These are phyloP conservation scores for Lentinus polychrous DNA, from an alignment of 1,284 basidiomycete species.

Conservation along the genomic window DNA sequence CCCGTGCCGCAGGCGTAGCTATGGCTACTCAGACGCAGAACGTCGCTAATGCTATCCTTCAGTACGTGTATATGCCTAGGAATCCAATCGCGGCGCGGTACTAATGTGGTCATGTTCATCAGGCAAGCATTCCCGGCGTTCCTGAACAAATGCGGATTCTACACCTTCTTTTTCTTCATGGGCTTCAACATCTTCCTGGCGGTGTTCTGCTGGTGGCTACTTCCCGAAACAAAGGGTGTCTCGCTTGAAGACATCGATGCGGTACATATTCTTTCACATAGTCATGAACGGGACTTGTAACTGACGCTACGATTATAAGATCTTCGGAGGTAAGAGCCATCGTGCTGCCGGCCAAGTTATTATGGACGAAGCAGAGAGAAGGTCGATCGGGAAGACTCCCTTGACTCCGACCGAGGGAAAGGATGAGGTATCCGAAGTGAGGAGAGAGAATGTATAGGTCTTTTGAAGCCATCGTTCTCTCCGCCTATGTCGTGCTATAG, in stretches of 20 bases:
- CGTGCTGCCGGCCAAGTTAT: neutral
- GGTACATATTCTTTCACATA: neutral
- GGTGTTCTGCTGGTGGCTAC: neutral
- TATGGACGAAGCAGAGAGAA: neutral
- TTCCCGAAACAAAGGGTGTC: slow-evolving; percentile 4
- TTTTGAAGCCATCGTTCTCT: too few species aligned
- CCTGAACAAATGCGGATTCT: slow-evolving; percentile 1
- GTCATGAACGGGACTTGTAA: too few species aligned
- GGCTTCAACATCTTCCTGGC: slow-evolving; percentile 5
- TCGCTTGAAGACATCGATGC: slow-evolving; percentile 5
- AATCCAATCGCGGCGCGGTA: too few species aligned
- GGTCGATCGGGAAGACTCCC: too few species aligned
- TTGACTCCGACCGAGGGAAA: too few species aligned
- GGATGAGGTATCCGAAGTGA: too few species aligned
- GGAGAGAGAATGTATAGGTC: too few species aligned
- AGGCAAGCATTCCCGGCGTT: slow-evolving; percentile 5
- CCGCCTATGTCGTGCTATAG: too few species aligned
- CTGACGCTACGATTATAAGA: too few species aligned
- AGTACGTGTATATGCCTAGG: slow-evolving; percentile 3
- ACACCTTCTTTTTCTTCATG: slow-evolving; percentile 5
- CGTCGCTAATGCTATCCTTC: slow-evolving; percentile 5
- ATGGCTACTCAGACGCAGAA: slow-evolving; percentile 7
- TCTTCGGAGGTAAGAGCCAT: slow-evolving; percentile 5
- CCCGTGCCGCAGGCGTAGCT: slow-evolving; percentile 4
- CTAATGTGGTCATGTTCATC: too few species aligned